These are phyloP conservation scores for Yarrowia sp. DNA, from an alignment of 805 yeast species.

Conservation along the genomic window DNA sequence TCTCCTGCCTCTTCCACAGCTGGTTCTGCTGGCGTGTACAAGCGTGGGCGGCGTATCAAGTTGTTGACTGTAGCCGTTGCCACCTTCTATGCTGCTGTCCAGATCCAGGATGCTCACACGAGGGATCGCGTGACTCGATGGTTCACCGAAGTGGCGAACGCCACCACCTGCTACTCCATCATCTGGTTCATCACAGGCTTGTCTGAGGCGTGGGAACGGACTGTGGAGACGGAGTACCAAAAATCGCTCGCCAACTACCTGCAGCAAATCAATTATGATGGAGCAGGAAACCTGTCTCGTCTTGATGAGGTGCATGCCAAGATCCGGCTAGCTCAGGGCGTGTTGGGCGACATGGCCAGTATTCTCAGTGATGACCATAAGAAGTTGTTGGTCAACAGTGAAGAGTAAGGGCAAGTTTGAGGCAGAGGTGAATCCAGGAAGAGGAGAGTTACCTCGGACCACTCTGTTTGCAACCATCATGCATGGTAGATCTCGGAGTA, in stretches of 20 bases:
- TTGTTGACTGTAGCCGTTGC: conserved; percentile 8
- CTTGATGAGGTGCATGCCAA: conserved; percentile 9
- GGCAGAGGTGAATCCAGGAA: no score
- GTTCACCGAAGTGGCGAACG: conserved; percentile 23
- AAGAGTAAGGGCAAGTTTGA: background rate
- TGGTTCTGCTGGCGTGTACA: conserved; percentile 4
- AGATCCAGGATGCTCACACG: background rate
- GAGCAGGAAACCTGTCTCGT: background rate
- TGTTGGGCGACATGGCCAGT: conserved; percentile 11
- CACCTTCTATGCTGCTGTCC: conserved; percentile 13
- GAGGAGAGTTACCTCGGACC: background rate
- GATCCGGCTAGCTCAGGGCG: conserved; percentile 16
- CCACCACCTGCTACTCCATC: conserved; percentile 19
- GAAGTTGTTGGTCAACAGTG: background rate
- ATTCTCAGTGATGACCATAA: conserved; percentile 21
- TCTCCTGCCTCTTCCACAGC: conserved; percentile 2
- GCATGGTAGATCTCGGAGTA: conserved; percentile 11
- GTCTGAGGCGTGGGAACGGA: conserved; percentile 10
- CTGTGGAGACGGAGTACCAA: conserved; percentile 9
- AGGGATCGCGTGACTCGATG: background rate
- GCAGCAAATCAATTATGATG: conserved; percentile 11
- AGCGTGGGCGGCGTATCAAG: conserved; percentile 21
- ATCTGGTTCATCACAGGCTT: conserved; percentile 18
- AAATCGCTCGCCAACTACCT: conserved; percentile 6
- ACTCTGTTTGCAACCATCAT: background rate